Conservation (phyloP, 129 eudicot genomes). For the Arctium lappa region DNA sequence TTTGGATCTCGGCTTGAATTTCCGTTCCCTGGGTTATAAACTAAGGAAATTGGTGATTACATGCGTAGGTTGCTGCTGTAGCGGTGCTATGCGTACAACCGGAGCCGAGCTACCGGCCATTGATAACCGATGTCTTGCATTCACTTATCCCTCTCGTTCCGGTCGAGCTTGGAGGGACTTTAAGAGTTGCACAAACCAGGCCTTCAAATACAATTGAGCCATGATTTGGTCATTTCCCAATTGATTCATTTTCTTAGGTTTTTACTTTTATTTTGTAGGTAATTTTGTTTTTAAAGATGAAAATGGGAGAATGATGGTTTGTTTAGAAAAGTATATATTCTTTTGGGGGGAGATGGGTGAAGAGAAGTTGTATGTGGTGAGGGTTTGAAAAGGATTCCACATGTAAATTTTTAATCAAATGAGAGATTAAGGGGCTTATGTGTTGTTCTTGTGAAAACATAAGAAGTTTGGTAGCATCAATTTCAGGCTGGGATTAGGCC, state of each 20-base stretch:
- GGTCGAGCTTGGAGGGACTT: slow-evolving; percentile 80
- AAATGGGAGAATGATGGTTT: slow-evolving; percentile 6
- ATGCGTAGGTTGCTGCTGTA: slow-evolving; percentile 82
- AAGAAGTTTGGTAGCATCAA: not conserved
- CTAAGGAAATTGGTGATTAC: not conserved
- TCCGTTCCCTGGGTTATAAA: not conserved
- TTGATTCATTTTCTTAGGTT: slow-evolving; percentile 2
- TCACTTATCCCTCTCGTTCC: slow-evolving; percentile 93
- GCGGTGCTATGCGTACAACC: slow-evolving; percentile 95
- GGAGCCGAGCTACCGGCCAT: slow-evolving; percentile 92
- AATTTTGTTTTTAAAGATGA: slow-evolving; percentile 30
- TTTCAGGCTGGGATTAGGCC: no score
- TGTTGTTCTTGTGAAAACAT: not conserved
- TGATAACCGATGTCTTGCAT: slow-evolving; percentile 87
- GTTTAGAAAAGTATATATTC: not conserved
- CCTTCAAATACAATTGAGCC: slow-evolving; percentile 22
- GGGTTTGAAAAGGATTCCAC: slow-evolving; percentile 13
- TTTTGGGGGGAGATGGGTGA: slow-evolving; percentile 2
- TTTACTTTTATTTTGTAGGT: slow-evolving; percentile 18
- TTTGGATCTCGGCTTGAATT: not conserved
- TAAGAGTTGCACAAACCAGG: slow-evolving; percentile 41
- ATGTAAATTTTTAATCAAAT: slow-evolving; percentile 19
- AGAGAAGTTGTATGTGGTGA: slow-evolving; percentile 6
- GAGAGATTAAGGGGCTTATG: slow-evolving; percentile 16
- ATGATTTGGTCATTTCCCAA: slow-evolving; percentile 5